These are phyloP conservation scores for Stramenopiles sp. DNA, from an alignment of 352 stramenopile species.

Conservation along the genomic window DNA sequence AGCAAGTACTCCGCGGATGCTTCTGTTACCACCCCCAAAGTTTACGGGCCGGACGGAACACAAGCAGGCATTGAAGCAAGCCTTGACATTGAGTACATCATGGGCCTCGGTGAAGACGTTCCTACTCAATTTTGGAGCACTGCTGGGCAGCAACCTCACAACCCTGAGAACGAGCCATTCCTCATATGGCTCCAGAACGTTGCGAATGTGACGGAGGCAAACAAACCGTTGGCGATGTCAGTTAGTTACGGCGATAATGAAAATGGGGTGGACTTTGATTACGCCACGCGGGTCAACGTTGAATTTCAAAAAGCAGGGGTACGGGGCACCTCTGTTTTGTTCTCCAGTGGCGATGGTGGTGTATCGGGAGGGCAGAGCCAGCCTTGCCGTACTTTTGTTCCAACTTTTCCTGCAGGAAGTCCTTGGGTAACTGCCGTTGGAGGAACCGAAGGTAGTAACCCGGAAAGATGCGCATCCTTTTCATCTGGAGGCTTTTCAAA, in stretches of 20 bases:
- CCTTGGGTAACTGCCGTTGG: constrained; percentile 70
- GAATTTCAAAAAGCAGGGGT: constrained; percentile 65
- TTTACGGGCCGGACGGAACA: too few relatives aligned
- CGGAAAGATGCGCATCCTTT: constrained; percentile 20
- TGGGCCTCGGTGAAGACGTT: constrained; percentile 30
- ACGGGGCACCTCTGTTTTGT: constrained; percentile 52
- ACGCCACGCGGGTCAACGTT: constrained; percentile 49
- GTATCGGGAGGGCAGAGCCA: constrained; percentile 30
- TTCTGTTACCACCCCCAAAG: too few relatives aligned
- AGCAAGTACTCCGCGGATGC: too few relatives aligned
- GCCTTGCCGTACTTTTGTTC: constrained; percentile 14
- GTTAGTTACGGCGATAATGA: constrained; percentile 40
- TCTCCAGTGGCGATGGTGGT: constrained; percentile 60
- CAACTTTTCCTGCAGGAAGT: constrained; percentile 29
- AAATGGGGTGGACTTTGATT: constrained; percentile 35
- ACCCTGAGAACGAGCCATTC: constrained; percentile 48
- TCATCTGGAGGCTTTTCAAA: constrained; percentile 54
- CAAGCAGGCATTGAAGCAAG: constrained; percentile 43
- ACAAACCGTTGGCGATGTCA: background rate
- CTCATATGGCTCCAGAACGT: constrained; percentile 47
- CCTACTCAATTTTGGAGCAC: background rate
- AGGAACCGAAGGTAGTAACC: constrained; percentile 40
- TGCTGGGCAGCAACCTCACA: constrained; percentile 56
- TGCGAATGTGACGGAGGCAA: too few relatives aligned
- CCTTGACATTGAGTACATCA: constrained; percentile 72